These are phyloP conservation scores for Hypoxylon sp. DNA, from an alignment of 2,329 filamentous ascomycete genomes.

Conservation along the genomic window DNA sequence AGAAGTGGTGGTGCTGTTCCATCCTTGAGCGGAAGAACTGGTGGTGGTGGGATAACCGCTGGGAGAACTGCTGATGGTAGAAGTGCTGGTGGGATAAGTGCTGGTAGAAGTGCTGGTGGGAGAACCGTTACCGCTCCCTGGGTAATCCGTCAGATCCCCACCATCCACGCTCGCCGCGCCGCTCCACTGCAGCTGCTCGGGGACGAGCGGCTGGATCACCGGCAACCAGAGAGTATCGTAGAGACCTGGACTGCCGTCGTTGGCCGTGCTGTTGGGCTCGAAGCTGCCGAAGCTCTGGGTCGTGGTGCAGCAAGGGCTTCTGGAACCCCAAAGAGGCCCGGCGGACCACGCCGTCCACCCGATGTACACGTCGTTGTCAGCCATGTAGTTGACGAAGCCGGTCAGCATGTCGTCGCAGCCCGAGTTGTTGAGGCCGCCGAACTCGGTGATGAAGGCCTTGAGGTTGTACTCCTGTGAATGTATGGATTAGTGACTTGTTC, in stretches of 20 bases:
- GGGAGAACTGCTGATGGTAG: no score
- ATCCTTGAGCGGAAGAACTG: no score
- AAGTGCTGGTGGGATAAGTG: no score
- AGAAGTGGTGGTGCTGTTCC: no score
- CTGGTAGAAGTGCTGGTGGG: no score
- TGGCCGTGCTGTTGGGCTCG: slow-evolving; percentile 59
- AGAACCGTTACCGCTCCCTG: no score
- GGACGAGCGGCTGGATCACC: slow-evolving; percentile 58
- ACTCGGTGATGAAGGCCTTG: slow-evolving; percentile 63
- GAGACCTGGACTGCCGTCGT: slow-evolving; percentile 56
- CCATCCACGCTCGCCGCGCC: slow-evolving; percentile 49
- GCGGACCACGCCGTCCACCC: slow-evolving; percentile 65
- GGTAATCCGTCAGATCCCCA: slow-evolving; percentile 38
- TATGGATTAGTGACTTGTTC: slow-evolving; percentile 2
- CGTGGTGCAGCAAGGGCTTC: slow-evolving; percentile 58
- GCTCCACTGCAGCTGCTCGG: slow-evolving; percentile 55
- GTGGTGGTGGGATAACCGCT: no score
- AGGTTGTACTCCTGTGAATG: slow-evolving; percentile 51
- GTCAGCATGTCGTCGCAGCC: slow-evolving; percentile 56
- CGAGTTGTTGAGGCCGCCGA: slow-evolving; percentile 60
- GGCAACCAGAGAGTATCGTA: slow-evolving; percentile 61
- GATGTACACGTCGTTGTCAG: slow-evolving; percentile 60
- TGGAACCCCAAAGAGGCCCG: slow-evolving; percentile 61
- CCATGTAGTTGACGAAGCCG: slow-evolving; percentile 60
- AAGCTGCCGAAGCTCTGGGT: slow-evolving; percentile 56